Percentiles rank a stretch among this genome's conserved stretches.
Conservation (phyloP, 805 yeast genomes). For the Spathaspora hagerdaliae region DNA sequence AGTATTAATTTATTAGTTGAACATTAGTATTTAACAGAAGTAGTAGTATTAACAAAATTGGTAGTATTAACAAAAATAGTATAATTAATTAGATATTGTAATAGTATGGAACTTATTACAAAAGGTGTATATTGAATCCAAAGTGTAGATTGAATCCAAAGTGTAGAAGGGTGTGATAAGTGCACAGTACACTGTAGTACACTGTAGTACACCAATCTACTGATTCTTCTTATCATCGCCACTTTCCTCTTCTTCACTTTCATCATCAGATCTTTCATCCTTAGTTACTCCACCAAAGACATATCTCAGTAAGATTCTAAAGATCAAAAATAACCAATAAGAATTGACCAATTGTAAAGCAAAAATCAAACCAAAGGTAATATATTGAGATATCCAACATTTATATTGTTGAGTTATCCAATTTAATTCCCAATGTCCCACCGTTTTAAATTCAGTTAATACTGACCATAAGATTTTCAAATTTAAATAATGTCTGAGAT, state of each 20-base stretch:
- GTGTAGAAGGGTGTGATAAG: too few species aligned
- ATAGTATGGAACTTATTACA: too few species aligned
- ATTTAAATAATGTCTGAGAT: slow-evolving; percentile 84
- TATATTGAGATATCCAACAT: slow-evolving; percentile 92
- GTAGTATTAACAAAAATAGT: too few species aligned
- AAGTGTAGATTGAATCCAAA: too few species aligned
- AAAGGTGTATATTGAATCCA: too few species aligned
- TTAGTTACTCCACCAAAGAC: slow-evolving; percentile 50
- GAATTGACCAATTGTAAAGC: slow-evolving; percentile 82
- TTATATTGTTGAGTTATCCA: slow-evolving; percentile 92
- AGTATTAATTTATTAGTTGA: too few species aligned
- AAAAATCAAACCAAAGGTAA: slow-evolving; percentile 71
- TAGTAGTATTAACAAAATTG: too few species aligned
- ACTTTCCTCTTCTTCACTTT: slow-evolving; percentile 42
- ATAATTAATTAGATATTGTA: too few species aligned
- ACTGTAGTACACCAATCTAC: background rate
- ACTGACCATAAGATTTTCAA: slow-evolving; percentile 78
- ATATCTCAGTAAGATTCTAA: slow-evolving; percentile 71
- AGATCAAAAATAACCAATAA: slow-evolving; percentile 82
- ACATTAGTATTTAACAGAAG: too few species aligned
- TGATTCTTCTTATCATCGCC: slow-evolving; percentile 18
- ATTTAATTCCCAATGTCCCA: slow-evolving; percentile 76
- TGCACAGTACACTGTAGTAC: too few species aligned
- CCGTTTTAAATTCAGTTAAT: slow-evolving; percentile 78
- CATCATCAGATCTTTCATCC: slow-evolving; percentile 89